Base-by-base conservation (phyloP, 2,329 filamentous ascomycete genomes). In the Colletotrichum tropicale region DNA sequence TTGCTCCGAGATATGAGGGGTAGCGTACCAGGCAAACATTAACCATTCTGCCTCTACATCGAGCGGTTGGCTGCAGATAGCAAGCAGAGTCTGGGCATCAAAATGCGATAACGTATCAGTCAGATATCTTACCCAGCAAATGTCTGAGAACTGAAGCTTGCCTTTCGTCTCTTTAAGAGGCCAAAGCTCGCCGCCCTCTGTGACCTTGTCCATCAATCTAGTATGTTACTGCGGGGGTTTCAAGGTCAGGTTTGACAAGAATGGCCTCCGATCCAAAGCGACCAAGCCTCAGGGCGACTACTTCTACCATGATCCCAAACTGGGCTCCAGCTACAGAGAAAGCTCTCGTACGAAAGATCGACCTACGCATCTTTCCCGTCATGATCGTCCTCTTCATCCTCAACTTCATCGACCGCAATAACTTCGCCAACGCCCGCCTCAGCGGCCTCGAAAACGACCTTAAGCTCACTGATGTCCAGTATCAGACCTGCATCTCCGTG, bases 381-480 rank as follows among this genome's bases (percentile, higher is more conserved):
- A 78, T 81, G 76, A 78, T 86, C 83, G 18, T 88, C 82, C 86
- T 83, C 79, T 66, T 84, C 81, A 30, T 83, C 78, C 62, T 82
- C 82, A 74, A 85, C 10, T 80, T 77, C 56, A 76, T 80, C 32
- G 79, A 80, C 65, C 77, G 79, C 16, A 71, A 76, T 38, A 79
- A 79, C 66, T 77, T 79, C 65, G 80, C 80, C 34, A 78, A 79
- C 34, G 79, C 79, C 6, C 70, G 76, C 13, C 76, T 77, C 10
- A 76, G 72, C 4, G 76, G 76, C 32, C 72, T 85, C 77, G 85
- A 84, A 74, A 77, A 86, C 16, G 83, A 86, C 70, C 80, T 85
- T 9, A 81, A 66, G 26, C 78, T 86, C n/a, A 82, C 84, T 1
- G 84, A 86, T 80, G 81, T 70, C 16, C 65, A 68, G 7, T 56